Percentiles rank a stretch among this genome's conserved stretches.
phyloP scores from a whole-genome alignment of 257 asterid species.

The Petunia axillaris region DNA sequence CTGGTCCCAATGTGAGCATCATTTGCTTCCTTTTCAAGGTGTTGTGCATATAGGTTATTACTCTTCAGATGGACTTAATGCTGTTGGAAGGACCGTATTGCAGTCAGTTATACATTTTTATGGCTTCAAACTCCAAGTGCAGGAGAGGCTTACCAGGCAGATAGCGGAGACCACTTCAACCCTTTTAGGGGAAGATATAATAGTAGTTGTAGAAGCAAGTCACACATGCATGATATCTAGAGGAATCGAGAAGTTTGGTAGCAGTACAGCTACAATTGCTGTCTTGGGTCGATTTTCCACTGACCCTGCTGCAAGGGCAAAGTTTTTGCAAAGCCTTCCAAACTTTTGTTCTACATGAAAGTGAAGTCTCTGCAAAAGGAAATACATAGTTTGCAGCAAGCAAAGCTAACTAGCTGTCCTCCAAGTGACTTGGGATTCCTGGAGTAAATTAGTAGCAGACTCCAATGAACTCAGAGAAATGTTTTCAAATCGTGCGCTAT shows the following conservation, averaged over 20 bases:
- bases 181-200: conserved; percentile 71
- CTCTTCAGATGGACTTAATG: conserved; percentile 37
- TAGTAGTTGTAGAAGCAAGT: conserved; percentile 81
- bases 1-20: conserved; percentile 93
- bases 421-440: not conserved
- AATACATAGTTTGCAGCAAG: not conserved
- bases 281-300: conserved; percentile 76
- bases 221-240: conserved; percentile 92
- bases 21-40: conserved; percentile 87
- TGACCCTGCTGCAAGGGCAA: conserved; percentile 59
- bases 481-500: too few relatives aligned
- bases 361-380: conserved; percentile 29
- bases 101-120: conserved; percentile 74
- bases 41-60: conserved; percentile 68
- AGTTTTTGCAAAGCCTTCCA: conserved; percentile 77
- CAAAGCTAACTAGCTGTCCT: not conserved
- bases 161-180: conserved; percentile 76
- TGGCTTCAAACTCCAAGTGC: conserved; percentile 93
- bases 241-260: conserved; percentile 85
- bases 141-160: conserved; percentile 88
- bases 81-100: conserved; percentile 52
- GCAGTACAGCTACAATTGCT: conserved; percentile 82
- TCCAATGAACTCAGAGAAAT: not conserved
- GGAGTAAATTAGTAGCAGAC: not conserved
- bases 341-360: conserved; percentile 32